Base-by-base conservation (phyloP, 2,329 filamentous ascomycete genomes). In the Bertia moriformis region DNA sequence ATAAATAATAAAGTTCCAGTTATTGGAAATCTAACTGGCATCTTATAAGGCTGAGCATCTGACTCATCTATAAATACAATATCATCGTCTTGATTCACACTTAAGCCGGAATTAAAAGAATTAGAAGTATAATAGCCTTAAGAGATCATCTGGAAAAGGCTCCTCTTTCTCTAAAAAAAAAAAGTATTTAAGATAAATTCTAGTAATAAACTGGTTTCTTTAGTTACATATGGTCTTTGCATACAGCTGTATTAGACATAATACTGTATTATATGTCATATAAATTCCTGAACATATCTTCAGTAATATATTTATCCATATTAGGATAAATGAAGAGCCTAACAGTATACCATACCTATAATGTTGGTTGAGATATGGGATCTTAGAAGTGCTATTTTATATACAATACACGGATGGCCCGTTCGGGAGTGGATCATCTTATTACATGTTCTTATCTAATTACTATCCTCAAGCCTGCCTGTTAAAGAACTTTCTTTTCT, bases 371-470 rank as follows among this genome's bases (percentile, higher is more conserved):
- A 15, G 19, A 15, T 27, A 29, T 10, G 24, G 10, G 10, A 29
- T n/a, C n/a, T n/a, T 29, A 29, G 24, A 29, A 29, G n/a, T 29
- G 24, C 10, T 29, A 29, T 29, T 39, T n/a, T 39, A n/a, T 39
- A 15, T 14, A 15, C 27, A 39, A 29, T 29, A 29, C n/a, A 29
- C n/a, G n/a, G n/a, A 29, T 29, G n/a, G 24, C n/a, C 24, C n/a
- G n/a, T 29, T 29, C n/a, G n/a, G 24, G 10, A 10, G n/a, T 10
- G n/a, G 10, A 29, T 29, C 24, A 10, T 29, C 24, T 29, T 29
- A 29, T 29, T 29, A 10, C n/a, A 29, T 29, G n/a, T 29, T 10
- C 24, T 29, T 29, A 29, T 29, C n/a, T 10, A 10, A 29, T 10
- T 29, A 29, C n/a, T 29, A 29, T 10, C n/a, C n/a, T n/a, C n/a